Percentiles rank a stretch among this genome's conserved stretches.
phyloP scores from a whole-genome alignment of 176 grass and related monocot species.

The Saccharum spontaneum region DNA sequence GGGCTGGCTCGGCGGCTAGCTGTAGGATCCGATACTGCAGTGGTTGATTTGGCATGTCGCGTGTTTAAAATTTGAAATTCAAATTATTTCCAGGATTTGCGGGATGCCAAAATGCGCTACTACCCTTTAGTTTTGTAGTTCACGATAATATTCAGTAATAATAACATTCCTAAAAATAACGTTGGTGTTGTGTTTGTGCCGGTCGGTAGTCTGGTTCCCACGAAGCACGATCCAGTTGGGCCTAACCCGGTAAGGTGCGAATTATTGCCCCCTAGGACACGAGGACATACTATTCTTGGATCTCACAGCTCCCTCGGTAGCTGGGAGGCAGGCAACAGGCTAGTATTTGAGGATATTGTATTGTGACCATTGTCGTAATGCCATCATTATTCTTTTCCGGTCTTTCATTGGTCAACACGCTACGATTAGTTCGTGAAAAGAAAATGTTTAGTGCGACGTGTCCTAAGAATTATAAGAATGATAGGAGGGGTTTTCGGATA shows the following conservation, averaged over 20 bases:
- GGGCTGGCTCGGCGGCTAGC: background rate
- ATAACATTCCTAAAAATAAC: background rate
- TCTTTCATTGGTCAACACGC: no score
- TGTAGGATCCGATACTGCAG: conserved; percentile 6
- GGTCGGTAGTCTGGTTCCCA: background rate
- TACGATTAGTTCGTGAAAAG: no score
- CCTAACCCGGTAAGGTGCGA: background rate
- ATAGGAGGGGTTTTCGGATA: no score
- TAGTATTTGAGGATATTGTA: background rate
- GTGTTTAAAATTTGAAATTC: conserved; percentile 1
- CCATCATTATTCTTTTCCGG: no score
- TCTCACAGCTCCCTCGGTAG: conserved; percentile 17
- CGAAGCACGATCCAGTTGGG: background rate
- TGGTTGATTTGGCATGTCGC: background rate
- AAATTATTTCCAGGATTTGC: background rate
- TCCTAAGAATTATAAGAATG: no score
- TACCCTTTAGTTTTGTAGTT: background rate
- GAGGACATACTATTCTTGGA: conserved; percentile 37
- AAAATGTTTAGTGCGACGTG: no score
- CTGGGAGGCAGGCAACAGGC: background rate
- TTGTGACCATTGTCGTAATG: no score
- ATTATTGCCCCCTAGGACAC: conserved; percentile 7
- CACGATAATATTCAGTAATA: background rate
- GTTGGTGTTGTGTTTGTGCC: background rate
- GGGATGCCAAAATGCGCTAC: no score